Base-by-base conservation (phyloP, 352 stramenopile species). In the Saprolegnia parasitica region DNA sequence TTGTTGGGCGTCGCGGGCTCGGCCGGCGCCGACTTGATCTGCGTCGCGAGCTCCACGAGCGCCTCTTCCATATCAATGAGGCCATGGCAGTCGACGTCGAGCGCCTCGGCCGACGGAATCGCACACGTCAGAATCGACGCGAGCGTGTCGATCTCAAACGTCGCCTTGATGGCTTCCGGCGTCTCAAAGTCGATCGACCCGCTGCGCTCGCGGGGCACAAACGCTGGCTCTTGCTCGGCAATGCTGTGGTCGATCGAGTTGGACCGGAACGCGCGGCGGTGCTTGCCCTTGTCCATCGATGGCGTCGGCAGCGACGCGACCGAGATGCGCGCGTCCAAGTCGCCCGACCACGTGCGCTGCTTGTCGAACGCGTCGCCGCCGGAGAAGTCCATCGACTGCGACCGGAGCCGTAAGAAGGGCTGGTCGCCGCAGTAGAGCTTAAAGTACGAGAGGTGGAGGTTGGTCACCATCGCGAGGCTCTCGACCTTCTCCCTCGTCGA, bases 401-500 rank as follows among this genome's bases (percentile, higher is more conserved):
- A 70, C 37, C 63, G 49, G 37, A 70, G 45, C 26, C 63, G 63
- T 26, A 61, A 52, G 42, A 70, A 39, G 37, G 63, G 46, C 13
- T 70, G 42, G 13, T 61, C 20, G n/a, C 50, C 55, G n/a, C 26
- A 61, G 63, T 70, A 80, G 39, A 95, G 89, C n/a, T 84, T 81
- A 55, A 93, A 92, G 55, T 89, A 92, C 18, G 87, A 90, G 8
- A 95, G 80, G 60, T 93, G 86, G 13, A 95, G 65, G 42, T 95
- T 95, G 10, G 87, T 95, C 9, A 86, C 80, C 39, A 95, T 90
- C 13, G 75, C 86, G 57, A 91, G 84, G 35, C 91, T 88, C 54
- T 92, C 85, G 0, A 82, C 80, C 32, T 84, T 82, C 52, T 93
- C 89, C 72, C 93, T 95, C 73, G 90, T 76, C 49, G 86, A 68